A percentile compares a stretch with the other conserved stretches of the same genome.
Evolutionary conservation across 768 basidiomycete species (phyloP).

Genomic region (Lentinus tigrinus): DNA sequence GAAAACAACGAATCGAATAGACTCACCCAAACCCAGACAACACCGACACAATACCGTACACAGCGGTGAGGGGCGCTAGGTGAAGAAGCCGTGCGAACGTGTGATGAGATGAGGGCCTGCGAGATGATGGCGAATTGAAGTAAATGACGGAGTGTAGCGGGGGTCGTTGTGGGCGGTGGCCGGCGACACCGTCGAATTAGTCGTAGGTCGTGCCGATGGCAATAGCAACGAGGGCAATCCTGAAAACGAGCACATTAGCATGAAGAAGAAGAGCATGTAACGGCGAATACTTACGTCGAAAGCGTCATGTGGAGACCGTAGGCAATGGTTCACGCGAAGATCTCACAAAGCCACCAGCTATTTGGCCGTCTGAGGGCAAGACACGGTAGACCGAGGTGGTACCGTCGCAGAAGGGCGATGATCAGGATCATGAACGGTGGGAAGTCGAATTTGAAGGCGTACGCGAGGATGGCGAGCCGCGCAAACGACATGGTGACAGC

Average conservation of each 20-base stretch:
- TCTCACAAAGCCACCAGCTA: conserved; percentile 94
- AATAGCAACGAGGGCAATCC: conserved; percentile 75
- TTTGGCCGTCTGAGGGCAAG: conserved; percentile 88
- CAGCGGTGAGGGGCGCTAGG: conserved; percentile 96
- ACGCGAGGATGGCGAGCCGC: conserved; percentile 94
- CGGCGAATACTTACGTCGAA: conserved; percentile 68
- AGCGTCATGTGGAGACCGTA: conserved; percentile 92
- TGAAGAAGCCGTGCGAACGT: conserved; percentile 93
- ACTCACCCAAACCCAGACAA: conserved; percentile 94
- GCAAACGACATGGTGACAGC: conserved; percentile 96
- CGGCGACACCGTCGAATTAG: conserved; percentile 54
- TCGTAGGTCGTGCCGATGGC: conserved; percentile 81
- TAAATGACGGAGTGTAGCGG: conserved; percentile 88
- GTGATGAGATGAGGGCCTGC: conserved; percentile 95
- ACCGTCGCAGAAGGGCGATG: conserved; percentile 95
- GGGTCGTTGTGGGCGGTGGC: conserved; percentile 55
- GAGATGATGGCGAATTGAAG: conserved; percentile 98
- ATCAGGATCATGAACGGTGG: conserved; percentile 99
- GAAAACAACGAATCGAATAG: too few relatives aligned
- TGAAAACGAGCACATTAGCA: conserved; percentile 29
- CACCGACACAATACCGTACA: conserved; percentile 92
- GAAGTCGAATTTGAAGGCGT: conserved; percentile 97
- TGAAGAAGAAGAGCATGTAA: background rate
- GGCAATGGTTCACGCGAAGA: conserved; percentile 92
- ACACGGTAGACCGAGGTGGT: conserved; percentile 98